Percentiles rank a stretch among this genome's conserved stretches.
These are phyloP conservation scores for Comarum palustre DNA, from an alignment of 306 rosid genomes.

Conservation along the genomic window DNA sequence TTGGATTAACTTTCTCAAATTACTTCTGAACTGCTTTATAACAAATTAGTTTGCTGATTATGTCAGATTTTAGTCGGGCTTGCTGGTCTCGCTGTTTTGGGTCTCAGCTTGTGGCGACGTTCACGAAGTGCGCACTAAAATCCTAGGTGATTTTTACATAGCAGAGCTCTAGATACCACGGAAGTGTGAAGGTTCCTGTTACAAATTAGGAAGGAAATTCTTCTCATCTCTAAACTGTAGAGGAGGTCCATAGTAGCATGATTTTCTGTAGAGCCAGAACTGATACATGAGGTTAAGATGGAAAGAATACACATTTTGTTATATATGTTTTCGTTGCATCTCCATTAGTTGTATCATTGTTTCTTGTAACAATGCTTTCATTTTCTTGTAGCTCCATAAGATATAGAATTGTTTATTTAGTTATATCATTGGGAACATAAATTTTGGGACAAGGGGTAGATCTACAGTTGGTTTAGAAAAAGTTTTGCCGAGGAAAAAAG, in stretches of 20 bases:
- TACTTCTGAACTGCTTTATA: neutral
- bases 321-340: neutral
- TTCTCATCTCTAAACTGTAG: conserved; percentile 14
- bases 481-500: too few relatives aligned
- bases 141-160: conserved; percentile 33
- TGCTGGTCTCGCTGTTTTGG: conserved; percentile 58
- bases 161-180: conserved; percentile 16
- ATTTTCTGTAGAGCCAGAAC: conserved; percentile 1
- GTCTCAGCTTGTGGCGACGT: conserved; percentile 64
- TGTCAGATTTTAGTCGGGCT: conserved; percentile 70
- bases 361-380: too few relatives aligned
- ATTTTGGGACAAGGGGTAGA: neutral
- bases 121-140: conserved; percentile 41
- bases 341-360: neutral
- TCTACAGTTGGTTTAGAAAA: neutral
- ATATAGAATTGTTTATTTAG: neutral
- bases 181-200: conserved; percentile 18
- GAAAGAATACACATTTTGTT: neutral
- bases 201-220: conserved; percentile 17
- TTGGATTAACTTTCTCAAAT: neutral
- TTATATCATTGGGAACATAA: neutral
- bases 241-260: conserved; percentile 9
- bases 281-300: neutral
- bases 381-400: neutral
- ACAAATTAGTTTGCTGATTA: conserved; percentile 10